phyloP scores from a whole-genome alignment of 2,329 filamentous ascomycete genomes.

The Colletotrichum noveboracense region DNA sequence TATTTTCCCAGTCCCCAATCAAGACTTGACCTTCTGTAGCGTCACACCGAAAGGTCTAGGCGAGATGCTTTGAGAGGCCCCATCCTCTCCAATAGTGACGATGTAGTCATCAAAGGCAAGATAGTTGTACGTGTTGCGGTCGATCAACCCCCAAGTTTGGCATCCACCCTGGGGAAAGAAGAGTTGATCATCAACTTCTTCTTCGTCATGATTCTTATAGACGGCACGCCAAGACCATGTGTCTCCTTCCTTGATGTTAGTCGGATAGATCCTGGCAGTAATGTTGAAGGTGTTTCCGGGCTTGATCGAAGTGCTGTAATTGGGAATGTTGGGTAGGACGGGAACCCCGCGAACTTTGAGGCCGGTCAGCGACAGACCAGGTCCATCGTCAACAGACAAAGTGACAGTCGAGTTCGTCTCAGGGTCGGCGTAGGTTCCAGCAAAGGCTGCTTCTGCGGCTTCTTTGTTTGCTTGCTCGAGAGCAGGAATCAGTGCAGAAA shows the following conservation, averaged over 20 bases:
- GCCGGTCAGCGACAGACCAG: slow-evolving; percentile 42
- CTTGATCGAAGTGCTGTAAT: slow-evolving; percentile 21
- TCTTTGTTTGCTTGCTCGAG: slow-evolving; percentile 48
- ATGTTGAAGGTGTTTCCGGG: not conserved
- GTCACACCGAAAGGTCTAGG: slow-evolving; percentile 1
- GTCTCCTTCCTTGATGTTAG: not conserved
- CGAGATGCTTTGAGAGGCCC: not conserved
- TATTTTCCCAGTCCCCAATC: not conserved
- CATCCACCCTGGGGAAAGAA: slow-evolving; percentile 35
- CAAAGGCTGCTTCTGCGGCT: slow-evolving; percentile 35
- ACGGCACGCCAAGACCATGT: slow-evolving; percentile 37
- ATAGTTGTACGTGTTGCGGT: slow-evolving; percentile 37
- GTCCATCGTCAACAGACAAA: slow-evolving; percentile 41
- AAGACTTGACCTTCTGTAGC: not conserved
- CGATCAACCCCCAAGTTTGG: slow-evolving; percentile 35
- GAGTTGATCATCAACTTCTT: slow-evolving; percentile 26
- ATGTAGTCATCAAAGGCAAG: slow-evolving; percentile 35
- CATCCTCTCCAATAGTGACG: slow-evolving; percentile 18
- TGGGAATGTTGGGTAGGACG: slow-evolving; percentile 38
- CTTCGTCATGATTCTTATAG: slow-evolving; percentile 27
- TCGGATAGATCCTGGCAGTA: slow-evolving; percentile 9
- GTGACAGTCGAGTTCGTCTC: slow-evolving; percentile 45
- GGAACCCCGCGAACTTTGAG: slow-evolving; percentile 48
- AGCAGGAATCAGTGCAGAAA: slow-evolving; percentile 42
- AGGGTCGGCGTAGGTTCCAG: slow-evolving; percentile 42